Base-by-base conservation (phyloP, 169 alveolate species). In the Eimeria acervulina region DNA sequence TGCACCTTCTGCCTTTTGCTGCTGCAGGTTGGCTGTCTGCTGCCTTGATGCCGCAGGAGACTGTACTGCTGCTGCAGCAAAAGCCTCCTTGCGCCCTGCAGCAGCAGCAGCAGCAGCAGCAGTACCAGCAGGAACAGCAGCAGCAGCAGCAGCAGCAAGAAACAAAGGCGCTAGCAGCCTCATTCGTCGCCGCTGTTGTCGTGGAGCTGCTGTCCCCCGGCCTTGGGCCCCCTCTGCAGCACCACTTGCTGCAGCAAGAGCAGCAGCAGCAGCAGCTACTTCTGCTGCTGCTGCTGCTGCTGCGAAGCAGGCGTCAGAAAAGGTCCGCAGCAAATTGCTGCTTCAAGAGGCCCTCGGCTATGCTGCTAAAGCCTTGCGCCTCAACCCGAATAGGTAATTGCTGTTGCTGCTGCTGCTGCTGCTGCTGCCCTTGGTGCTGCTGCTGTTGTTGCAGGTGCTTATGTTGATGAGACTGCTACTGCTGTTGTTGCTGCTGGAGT, bases 381-480 rank as follows among this genome's bases (percentile, higher is more conserved):
- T 38, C 63, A 78, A 17, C 26, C 88, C 88, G 33, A 36, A 78
- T 55, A 78, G 88, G 88, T 78, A 10, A 28, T 52, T 8, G 85
- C 85, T 31, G 66, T 28, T 78, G 61, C 88, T 36, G 88, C 88
- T 78, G 88, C 88, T 78, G 55, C 63, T 36, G 88, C 63, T 78
- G 31, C 83, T 72, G 83, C 47, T 78, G 33, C 63, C 12, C 19
- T 47, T 47, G 55, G 5, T 47, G 55, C 12, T 47, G 55, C 12
- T 47, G 55, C 12, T 47, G 55, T 63, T 17, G 36, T 63, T 17
- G 36, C 15, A 5, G 36, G 5, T 63, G 36, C 15, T n/a, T 5
- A 8, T 17, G 26, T n/a, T 63, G 33, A 4, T 63, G 74, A 4
- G 38, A 31, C 63, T 28, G 83, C 47, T 72, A 17, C 83, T 23